Evolutionary conservation across 176 grass and related monocot genomes (phyloP).

Genomic region (Zizania latifolia): DNA sequence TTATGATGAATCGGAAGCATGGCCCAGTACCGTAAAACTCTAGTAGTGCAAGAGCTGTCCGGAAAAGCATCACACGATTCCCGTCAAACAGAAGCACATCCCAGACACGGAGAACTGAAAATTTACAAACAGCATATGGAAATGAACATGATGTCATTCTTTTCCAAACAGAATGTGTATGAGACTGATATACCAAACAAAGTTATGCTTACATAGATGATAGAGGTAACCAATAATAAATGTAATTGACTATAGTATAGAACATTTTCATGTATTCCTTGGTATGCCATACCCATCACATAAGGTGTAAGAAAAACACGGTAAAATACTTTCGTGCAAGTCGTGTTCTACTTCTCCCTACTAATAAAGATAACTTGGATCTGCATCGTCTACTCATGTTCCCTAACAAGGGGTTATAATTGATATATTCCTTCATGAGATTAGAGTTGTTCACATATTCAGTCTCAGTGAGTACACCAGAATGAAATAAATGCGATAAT

Average conservation of each 20-base stretch:
- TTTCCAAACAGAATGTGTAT: background rate
- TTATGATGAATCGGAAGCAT: constrained; percentile 5
- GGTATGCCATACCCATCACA: background rate
- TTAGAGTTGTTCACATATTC: background rate
- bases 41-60: constrained; percentile 75
- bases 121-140: constrained; percentile 31
- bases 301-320: constrained; percentile 10
- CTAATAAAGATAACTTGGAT: constrained; percentile 3
- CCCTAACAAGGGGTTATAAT: background rate
- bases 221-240: constrained; percentile 11
- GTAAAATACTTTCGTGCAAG: background rate
- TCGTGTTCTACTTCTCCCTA: background rate
- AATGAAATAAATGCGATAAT: constrained; percentile 7
- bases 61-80: constrained; percentile 89
- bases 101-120: constrained; percentile 95
- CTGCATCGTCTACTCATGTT: background rate
- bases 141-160: constrained; percentile 1
- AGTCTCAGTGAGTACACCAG: background rate
- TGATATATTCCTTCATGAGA: constrained; percentile 9
- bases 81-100: constrained; percentile 92
- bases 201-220: background rate
- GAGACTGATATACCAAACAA: constrained; percentile 1
- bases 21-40: constrained; percentile 83
- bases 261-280: background rate
- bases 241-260: background rate